Evolutionary conservation across 306 rosid species (phyloP).

Genomic region (Vicia faba): DNA sequence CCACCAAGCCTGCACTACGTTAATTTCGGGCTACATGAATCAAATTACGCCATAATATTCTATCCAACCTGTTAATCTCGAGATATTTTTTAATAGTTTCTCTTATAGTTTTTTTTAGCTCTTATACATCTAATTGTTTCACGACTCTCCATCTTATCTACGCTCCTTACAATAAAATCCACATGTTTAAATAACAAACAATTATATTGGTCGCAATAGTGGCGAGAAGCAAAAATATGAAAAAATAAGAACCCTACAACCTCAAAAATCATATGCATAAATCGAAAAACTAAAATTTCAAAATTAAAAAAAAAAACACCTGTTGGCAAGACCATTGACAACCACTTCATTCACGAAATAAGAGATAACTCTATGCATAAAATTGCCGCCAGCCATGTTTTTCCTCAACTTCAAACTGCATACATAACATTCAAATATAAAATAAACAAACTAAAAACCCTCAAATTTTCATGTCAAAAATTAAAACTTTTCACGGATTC

Average conservation of each 20-base stretch:
- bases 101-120: no score
- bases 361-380: slow-evolving; percentile 42
- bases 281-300: background rate
- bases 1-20: no score
- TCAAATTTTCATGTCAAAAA: background rate
- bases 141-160: no score
- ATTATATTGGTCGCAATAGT: no score
- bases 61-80: no score
- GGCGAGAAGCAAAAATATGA: no score
- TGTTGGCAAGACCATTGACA: slow-evolving; percentile 58
- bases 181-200: no score
- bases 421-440: slow-evolving; percentile 3
- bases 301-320: slow-evolving; percentile 18
- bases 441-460: background rate
- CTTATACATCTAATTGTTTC: no score
- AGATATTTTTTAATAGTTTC: no score
- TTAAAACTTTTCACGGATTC: background rate
- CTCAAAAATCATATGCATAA: slow-evolving; percentile 9
- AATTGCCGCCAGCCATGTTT: slow-evolving; percentile 59
- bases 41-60: no score
- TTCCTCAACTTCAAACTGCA: slow-evolving; percentile 39
- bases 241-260: slow-evolving; percentile 9
- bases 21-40: no score
- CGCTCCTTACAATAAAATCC: no score
- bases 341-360: slow-evolving; percentile 53